Base-by-base conservation (phyloP, 208 protist species). In the Vickermania spadyakhi region DNA sequence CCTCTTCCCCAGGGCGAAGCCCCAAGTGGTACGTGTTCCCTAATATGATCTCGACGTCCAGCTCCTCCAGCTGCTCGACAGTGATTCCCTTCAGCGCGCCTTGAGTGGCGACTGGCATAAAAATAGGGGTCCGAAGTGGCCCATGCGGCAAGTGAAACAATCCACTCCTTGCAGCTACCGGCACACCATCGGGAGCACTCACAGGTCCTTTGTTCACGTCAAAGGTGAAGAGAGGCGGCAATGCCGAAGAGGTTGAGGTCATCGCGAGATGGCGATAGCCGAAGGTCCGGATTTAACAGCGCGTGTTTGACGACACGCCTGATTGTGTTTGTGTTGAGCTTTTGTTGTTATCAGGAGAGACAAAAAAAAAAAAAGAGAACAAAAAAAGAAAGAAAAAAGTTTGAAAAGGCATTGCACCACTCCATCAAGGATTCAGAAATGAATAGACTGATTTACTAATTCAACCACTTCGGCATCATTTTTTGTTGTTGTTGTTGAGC, bases 11-110 rank as follows among this genome's bases (percentile, higher is more conserved):
- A 2, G 98, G 98, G 3, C 94, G 69, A 14, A 97, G 68, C 5
- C 93, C 96, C 0, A 99, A 68, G 73, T 99, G 97, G 77, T 99
- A 99, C 2, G 98, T 99, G 79, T 99, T 99, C 3, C 96, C 97
- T 0, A 99, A 81, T 31, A 99, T 98, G 18, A 99, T 97, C 55
- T 97, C 78, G 62, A 92, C 96, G 28, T 95, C 91, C 14, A 98
- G 68, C 51, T 95, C 80, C 66, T 97, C 85, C 31, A 98, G 69
- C 76, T 97, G 96, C 50, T 96, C 70, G 28, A 96, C 82, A 2
- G 94, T 98, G 5, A 98, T 62, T 1, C 96, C 97, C 68, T 99
- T 99, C 21, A 99, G 72, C 23, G 97, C 95, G 0, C 94, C 97
- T 74, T 99, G 97, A 22, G 97, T 99, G 2, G 96, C 97, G 2